Base-by-base conservation (phyloP, 1,284 basidiomycete genomes). In the Ganoderma leucocontextum region DNA sequence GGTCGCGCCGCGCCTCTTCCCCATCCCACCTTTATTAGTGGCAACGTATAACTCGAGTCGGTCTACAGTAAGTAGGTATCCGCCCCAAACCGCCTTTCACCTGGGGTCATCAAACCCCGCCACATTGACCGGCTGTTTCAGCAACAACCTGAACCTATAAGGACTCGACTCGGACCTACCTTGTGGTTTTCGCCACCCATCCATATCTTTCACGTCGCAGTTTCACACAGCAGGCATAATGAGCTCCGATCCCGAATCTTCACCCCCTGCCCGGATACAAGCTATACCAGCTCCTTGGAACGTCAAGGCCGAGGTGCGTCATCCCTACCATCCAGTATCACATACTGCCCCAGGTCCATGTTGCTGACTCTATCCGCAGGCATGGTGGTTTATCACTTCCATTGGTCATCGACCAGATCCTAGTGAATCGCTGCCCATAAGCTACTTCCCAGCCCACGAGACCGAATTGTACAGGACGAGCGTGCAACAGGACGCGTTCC, bases 321-420 rank as follows among this genome's bases (percentile, higher is more conserved):
- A 17, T 29, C 42, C n/a, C 9, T 15, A 12, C 15, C 38, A 59
- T 19, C 2, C n/a, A n/a, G n/a, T 19, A 15, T 12, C 29, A 12
- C 17, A 3, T 10, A 13, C 4, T 52, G 15, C 4, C 8, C 9
- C 19, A 25, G 22, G 7, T 13, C 36, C 13, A 9, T 13, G 22
- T 25, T n/a, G 58, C 58, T 41, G 49, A 39, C 22, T 39, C 2
- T 25, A 15, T 39, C 13, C 29, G 17, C 39, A 73, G 72, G 72
- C 70, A 4, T 73, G 72, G 72, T 71, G 69, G 66, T 73, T 73
- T 61, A 61, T 73, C 4, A 73, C 69, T 7, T 73, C 72, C 1
- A 49, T 73, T 8, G 68, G 67, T 1, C 68, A 68, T 41, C 55
- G 39, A n/a, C 66, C 72, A 25, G 66, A 73, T 12, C 60, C 53